These are phyloP conservation scores for Xerocomus spinulosus DNA, from an alignment of 768 basidiomycete species.

Conservation along the genomic window DNA sequence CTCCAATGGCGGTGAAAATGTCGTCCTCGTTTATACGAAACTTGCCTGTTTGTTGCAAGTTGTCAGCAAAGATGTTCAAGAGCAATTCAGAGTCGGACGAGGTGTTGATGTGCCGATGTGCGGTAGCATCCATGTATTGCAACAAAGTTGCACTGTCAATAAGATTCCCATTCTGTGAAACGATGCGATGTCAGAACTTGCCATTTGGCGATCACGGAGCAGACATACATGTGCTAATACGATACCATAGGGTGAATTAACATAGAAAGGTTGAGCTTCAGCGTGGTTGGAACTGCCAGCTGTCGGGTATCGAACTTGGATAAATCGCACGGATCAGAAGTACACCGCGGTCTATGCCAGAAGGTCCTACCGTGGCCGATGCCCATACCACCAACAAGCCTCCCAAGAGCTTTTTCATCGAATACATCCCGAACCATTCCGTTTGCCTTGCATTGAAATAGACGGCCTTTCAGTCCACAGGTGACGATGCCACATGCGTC, in stretches of 20 bases:
- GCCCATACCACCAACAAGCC: constrained; percentile 91
- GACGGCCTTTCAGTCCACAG: constrained; percentile 89
- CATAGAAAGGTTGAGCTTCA: constrained; percentile 99
- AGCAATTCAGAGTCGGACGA: constrained; percentile 96
- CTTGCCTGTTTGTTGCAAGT: constrained; percentile 96
- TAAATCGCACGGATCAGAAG: constrained; percentile 10
- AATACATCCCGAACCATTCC: constrained; percentile 99
- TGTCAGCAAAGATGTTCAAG: constrained; percentile 96
- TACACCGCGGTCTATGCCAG: background rate
- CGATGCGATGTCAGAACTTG: constrained; percentile 1
- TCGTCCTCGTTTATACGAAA: constrained; percentile 99
- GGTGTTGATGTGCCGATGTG: constrained; percentile 98
- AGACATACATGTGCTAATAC: constrained; percentile 89
- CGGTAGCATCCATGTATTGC: constrained; percentile 91
- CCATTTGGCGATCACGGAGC: background rate
- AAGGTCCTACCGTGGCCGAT: constrained; percentile 81
- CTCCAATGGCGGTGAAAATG: constrained; percentile 90
- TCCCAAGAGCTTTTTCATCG: constrained; percentile 70
- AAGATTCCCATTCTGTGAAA: constrained; percentile 87
- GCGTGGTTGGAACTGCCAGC: constrained; percentile 96
- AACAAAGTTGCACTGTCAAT: constrained; percentile 88
- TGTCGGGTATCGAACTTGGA: constrained; percentile 90
- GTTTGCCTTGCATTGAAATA: constrained; percentile 98
- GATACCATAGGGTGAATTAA: constrained; percentile 99
- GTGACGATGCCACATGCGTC: constrained; percentile 98